Evolutionary conservation across 2,329 filamentous ascomycete genomes (phyloP).

Genomic region (Calonectria pseudoreteaudii): DNA sequence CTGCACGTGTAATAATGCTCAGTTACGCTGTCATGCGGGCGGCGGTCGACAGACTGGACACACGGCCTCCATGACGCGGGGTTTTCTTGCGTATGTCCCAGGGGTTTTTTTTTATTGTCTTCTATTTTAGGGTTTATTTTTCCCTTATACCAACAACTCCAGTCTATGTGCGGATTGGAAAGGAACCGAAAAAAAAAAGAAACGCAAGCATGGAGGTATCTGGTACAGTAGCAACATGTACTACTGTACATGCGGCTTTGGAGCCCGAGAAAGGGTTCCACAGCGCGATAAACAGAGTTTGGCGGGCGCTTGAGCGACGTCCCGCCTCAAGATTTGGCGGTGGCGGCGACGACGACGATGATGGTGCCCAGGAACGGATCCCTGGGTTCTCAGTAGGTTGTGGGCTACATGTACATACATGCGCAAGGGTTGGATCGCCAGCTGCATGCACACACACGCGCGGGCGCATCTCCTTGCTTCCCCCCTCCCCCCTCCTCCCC

Average conservation of each 20-base stretch:
- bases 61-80: constrained; percentile 5
- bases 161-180: not conserved
- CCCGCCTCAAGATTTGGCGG: not conserved
- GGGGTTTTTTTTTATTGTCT: not conserved
- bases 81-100: not conserved
- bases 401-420: not conserved
- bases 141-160: not conserved
- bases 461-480: not conserved
- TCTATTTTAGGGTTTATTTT: not conserved
- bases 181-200: no score
- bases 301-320: not conserved
- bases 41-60: not conserved
- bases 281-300: not conserved
- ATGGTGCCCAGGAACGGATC: not conserved
- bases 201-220: not conserved
- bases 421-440: not conserved
- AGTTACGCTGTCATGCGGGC: not conserved
- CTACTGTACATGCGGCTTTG: not conserved
- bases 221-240: not conserved
- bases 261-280: not conserved
- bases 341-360: not conserved
- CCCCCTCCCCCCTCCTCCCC: not conserved
- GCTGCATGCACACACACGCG: not conserved
- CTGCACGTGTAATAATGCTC: not conserved
- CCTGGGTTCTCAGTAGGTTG: not conserved